Evolutionary conservation across 129 eudicot genomes (phyloP).

Genomic region (Tanacetum coccineum): DNA sequence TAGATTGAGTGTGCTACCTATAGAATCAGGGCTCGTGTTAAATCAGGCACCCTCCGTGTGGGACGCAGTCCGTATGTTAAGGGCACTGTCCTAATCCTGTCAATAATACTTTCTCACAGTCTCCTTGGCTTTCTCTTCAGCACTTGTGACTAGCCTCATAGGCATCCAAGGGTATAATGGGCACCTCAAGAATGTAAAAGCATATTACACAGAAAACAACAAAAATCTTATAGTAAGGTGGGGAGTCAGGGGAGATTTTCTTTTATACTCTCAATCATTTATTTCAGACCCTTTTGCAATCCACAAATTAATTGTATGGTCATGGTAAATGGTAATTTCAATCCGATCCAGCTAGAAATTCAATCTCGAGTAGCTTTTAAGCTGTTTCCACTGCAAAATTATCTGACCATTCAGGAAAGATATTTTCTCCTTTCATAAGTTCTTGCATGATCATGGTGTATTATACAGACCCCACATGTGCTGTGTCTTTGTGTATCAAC

Average conservation of each 20-base stretch:
- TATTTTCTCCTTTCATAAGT: constrained; percentile 1
- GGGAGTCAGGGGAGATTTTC: constrained; percentile 16
- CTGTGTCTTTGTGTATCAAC: constrained; percentile 9
- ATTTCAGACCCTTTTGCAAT: constrained; percentile 33
- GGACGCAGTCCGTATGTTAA: constrained; percentile 63
- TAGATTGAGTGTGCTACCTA: constrained; percentile 17
- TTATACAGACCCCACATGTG: constrained; percentile 1
- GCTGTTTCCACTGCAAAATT: neutral
- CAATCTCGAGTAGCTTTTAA: neutral
- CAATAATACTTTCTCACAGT: constrained; percentile 33
- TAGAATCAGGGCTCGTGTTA: constrained; percentile 35
- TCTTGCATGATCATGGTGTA: constrained; percentile 14
- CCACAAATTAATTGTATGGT: constrained; percentile 29
- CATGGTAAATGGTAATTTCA: neutral
- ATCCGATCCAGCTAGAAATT: neutral
- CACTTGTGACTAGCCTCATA: constrained; percentile 7
- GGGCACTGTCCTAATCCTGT: constrained; percentile 55
- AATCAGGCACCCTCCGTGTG: constrained; percentile 52
- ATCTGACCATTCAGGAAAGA: neutral
- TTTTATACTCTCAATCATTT: constrained; percentile 39
- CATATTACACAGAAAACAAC: constrained; percentile 36
- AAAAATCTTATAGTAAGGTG: constrained; percentile 51
- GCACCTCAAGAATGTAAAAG: constrained; percentile 34
- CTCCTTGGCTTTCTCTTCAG: constrained; percentile 31
- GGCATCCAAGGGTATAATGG: constrained; percentile 39